Evolutionary conservation across 345 rosid genomes (phyloP), one percentile per base, ranked within the genome.

Genomic region (Camelina neglecta): DNA sequence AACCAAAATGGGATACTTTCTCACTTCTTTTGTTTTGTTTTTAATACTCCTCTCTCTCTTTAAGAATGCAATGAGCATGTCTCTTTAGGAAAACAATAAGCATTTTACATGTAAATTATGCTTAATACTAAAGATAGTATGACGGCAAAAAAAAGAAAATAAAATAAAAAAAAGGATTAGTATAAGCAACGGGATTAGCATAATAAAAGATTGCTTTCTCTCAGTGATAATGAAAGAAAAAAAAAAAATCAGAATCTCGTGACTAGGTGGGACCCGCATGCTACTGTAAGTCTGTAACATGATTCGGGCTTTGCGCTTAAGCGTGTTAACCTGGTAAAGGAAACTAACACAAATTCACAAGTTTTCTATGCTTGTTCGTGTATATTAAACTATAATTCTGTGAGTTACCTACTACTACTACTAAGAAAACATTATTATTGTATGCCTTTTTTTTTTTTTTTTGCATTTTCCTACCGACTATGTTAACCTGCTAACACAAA

Each of bases 261-360:
- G 18, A 18, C 18, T 7, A 13, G 51, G 47, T 29, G 73, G 78
- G 79, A 50, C 79, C 78, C 60, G 29, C 16, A 39, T 11, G 55
- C 60, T 41, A 67, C 72, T 57, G 60, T 26, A 26, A 26, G 29
- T 26, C 29, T 26, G 29, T 66, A 66, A 38, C 31, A 66, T 58
- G 72, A 48, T 39, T 67, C 54, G 31, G 79, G 55, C 39, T 67
- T 68, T 67, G 74, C 15, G 55, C 62, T 20, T 31, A 67, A 41
- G 79, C 79, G 79, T 73, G 79, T 67, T 65, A 50, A 67, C 47
- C 26, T 58, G 67, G 33, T 36, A 66, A 21, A 33, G 7, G 39
- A 21, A 33, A 42, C 31, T 16, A 41, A 65, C 65, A 56, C 12
- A 42, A 44, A 31, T 20, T 60, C 65, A 60, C 65, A 36, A 20